Conservation (phyloP, 2,329 filamentous ascomycete genomes). For the Claviceps capensis region DNA sequence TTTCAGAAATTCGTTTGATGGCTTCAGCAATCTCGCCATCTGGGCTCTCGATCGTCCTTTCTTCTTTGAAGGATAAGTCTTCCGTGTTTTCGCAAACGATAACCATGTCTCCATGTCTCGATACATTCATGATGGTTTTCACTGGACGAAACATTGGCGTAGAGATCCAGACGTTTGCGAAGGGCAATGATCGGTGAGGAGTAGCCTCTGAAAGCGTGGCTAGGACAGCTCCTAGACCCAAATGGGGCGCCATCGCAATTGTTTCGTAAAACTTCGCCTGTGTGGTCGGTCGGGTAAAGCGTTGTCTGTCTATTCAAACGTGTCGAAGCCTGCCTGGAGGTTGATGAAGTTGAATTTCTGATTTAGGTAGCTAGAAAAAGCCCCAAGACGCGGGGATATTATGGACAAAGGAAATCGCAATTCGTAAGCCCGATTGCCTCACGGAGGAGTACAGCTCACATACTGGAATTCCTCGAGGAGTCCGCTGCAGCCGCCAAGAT, state of each 20-base stretch:
- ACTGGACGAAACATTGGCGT: constrained; percentile 93
- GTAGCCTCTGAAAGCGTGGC: constrained; percentile 83
- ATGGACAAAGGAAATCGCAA: constrained; percentile 56
- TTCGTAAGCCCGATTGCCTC: constrained; percentile 94
- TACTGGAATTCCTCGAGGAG: constrained; percentile 92
- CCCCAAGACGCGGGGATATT: constrained; percentile 71
- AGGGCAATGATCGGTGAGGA: constrained; percentile 93
- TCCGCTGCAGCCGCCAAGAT: constrained; percentile 78
- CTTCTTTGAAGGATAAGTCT: constrained; percentile 95
- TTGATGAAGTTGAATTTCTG: constrained; percentile 91
- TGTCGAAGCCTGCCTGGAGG: constrained; percentile 85
- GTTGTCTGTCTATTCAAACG: constrained; percentile 77
- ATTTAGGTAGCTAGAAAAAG: constrained; percentile 77
- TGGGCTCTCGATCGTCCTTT: constrained; percentile 64
- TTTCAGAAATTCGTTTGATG: constrained; percentile 90
- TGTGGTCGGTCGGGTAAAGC: constrained; percentile 70
- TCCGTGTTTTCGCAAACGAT: constrained; percentile 99
- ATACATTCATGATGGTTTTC: constrained; percentile 58
- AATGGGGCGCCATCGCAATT: constrained; percentile 96
- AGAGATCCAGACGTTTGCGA: constrained; percentile 86
- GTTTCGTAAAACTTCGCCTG: constrained; percentile 72
- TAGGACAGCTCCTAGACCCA: constrained; percentile 86
- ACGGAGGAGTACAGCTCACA: constrained; percentile 75
- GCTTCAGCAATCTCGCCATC: constrained; percentile 86
- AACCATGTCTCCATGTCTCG: constrained; percentile 77